Evolutionary conservation across 768 basidiomycete genomes (phyloP).

Genomic region (Boletellus ananiceps): DNA sequence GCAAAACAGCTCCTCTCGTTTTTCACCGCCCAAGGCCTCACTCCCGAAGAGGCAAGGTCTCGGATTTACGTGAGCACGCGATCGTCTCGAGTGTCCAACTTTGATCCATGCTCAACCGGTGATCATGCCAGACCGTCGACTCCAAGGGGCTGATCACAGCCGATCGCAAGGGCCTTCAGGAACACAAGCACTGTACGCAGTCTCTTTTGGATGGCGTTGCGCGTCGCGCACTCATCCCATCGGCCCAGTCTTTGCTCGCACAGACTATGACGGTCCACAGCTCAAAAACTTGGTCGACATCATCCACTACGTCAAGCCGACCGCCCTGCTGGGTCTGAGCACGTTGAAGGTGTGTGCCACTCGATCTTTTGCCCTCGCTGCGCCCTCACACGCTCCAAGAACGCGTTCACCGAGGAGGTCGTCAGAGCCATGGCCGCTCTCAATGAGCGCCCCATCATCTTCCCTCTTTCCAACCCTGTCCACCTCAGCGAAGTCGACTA

Average conservation of each 20-base stretch:
- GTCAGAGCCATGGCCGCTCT: slow-evolving; percentile 59
- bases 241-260: slow-evolving; percentile 60
- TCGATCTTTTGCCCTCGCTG: neutral
- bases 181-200: slow-evolving; percentile 66
- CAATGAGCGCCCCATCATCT: slow-evolving; percentile 72
- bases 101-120: slow-evolving; percentile 2
- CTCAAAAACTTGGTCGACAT: slow-evolving; percentile 61
- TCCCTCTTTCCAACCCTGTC: slow-evolving; percentile 76
- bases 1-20: slow-evolving; percentile 47
- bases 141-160: slow-evolving; percentile 74
- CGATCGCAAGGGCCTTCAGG: slow-evolving; percentile 60
- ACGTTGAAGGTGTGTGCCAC: slow-evolving; percentile 38
- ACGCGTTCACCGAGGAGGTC: slow-evolving; percentile 61
- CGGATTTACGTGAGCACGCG: slow-evolving; percentile 55
- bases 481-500: slow-evolving; percentile 59
- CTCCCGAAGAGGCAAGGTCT: slow-evolving; percentile 59
- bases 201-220: neutral
- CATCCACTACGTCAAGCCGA: slow-evolving; percentile 67
- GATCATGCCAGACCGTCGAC: slow-evolving; percentile 54
- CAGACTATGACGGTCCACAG: slow-evolving; percentile 61
- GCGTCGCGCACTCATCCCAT: neutral
- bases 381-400: slow-evolving; percentile 18
- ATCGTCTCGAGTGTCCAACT: neutral
- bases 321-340: slow-evolving; percentile 71
- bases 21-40: slow-evolving; percentile 51